Conservation (phyloP, 768 basidiomycete genomes). For the Psilocybe subaeruginosa region DNA sequence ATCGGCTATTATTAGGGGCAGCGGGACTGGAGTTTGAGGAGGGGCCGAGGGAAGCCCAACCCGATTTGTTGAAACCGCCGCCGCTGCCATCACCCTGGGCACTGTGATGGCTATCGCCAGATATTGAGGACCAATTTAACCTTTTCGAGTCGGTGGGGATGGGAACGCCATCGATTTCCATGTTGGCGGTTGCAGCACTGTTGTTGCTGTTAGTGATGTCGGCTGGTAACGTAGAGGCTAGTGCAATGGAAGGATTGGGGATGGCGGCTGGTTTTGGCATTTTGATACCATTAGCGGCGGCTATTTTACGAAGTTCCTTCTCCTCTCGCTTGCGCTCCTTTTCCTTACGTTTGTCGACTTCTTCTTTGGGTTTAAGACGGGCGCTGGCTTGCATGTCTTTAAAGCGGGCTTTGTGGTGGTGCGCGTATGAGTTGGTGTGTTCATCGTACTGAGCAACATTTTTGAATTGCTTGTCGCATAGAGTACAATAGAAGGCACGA, state of each 20-base stretch:
- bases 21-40: constrained; percentile 16
- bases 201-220: constrained; percentile 15
- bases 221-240: constrained; percentile 22
- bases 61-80: constrained; percentile 46
- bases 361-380: constrained; percentile 66
- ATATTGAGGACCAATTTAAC: constrained; percentile 52
- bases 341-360: constrained; percentile 76
- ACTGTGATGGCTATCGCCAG: constrained; percentile 21
- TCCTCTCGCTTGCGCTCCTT: constrained; percentile 87
- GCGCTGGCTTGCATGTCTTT: constrained; percentile 81
- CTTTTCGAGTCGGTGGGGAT: constrained; percentile 37
- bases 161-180: constrained; percentile 26
- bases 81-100: constrained; percentile 16
- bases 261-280: constrained; percentile 46
- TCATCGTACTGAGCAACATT: constrained; percentile 88
- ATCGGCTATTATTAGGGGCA: constrained; percentile 10
- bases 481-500: constrained; percentile 75
- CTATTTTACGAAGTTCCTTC: constrained; percentile 82
- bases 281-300: constrained; percentile 80
- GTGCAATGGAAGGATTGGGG: constrained; percentile 18
- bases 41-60: constrained; percentile 51
- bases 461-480: constrained; percentile 89
- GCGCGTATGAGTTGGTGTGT: constrained; percentile 88
- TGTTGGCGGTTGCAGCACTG: constrained; percentile 10
- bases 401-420: constrained; percentile 83